Conservation (phyloP, 1,139 yeast genomes). For the Candida pseudoviswanathii region DNA sequence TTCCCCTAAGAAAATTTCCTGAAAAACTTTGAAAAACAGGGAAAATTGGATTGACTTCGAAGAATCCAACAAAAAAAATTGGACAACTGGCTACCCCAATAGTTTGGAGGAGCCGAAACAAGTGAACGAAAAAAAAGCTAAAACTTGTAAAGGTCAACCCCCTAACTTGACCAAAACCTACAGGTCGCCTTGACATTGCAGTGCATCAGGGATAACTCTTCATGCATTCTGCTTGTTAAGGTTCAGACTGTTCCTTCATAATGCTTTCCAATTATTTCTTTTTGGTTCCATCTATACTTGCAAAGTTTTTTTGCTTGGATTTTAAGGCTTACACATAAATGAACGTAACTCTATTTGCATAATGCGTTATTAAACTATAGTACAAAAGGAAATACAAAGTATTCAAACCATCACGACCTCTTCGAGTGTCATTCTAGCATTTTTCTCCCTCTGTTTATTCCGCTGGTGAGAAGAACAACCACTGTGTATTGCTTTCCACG, state of each 20-base stretch:
- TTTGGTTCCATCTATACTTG: background rate
- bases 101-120: background rate
- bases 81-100: background rate
- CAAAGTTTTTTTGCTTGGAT: background rate
- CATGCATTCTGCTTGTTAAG: background rate
- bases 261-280: background rate
- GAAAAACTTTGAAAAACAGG: background rate
- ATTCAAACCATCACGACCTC: background rate
- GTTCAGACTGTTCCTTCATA: background rate
- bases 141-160: background rate
- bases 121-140: background rate
- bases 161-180: background rate
- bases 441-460: too few species aligned
- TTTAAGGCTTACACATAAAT: background rate
- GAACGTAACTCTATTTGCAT: background rate
- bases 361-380: background rate
- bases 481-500: too few species aligned
- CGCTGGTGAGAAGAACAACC: too few species aligned
- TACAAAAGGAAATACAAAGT: background rate
- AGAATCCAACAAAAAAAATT: background rate
- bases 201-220: background rate
- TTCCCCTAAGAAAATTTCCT: background rate
- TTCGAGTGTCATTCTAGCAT: background rate
- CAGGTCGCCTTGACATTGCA: background rate
- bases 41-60: background rate